A percentile compares a stretch with the other conserved stretches of the same genome.
These are phyloP conservation scores for Sanghuangporus baumii DNA, from an alignment of 1,284 basidiomycete genomes.

Conservation along the genomic window DNA sequence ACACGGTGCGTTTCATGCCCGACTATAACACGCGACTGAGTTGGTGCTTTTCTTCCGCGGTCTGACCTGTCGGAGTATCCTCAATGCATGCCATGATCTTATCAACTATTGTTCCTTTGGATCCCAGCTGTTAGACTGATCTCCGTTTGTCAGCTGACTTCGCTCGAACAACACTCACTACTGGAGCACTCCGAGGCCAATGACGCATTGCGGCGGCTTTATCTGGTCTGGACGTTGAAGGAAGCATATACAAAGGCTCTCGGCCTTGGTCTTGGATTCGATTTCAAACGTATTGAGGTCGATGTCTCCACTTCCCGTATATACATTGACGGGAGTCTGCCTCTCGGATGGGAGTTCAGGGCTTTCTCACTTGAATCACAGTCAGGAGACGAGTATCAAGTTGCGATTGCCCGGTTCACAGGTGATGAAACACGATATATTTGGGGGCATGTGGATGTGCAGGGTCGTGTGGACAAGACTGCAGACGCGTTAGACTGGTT, in stretches of 20 bases:
- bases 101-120: neutral
- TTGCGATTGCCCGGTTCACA: slow-evolving; percentile 52
- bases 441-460: slow-evolving; percentile 30
- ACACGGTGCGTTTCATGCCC: slow-evolving; percentile 45
- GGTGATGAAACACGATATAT: slow-evolving; percentile 17
- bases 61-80: neutral
- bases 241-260: slow-evolving; percentile 84
- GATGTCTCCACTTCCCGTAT: slow-evolving; percentile 39
- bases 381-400: slow-evolving; percentile 45
- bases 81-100: neutral
- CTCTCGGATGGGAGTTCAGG: slow-evolving; percentile 60
- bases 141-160: slow-evolving; percentile 12
- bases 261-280: slow-evolving; percentile 75
- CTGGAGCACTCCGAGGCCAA: slow-evolving; percentile 22
- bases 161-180: slow-evolving; percentile 9
- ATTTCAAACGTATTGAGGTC: slow-evolving; percentile 69
- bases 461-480: slow-evolving; percentile 14
- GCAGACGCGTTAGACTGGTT: slow-evolving; percentile 27
- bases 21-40: neutral
- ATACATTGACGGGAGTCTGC: slow-evolving; percentile 50
- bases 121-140: neutral
- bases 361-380: slow-evolving; percentile 44
- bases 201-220: slow-evolving; percentile 53
- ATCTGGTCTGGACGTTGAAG: slow-evolving; percentile 82
- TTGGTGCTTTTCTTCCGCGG: neutral